phyloP scores from a whole-genome alignment of 164 flowering plant genomes.

The grape (Vitis vinifera) region ASM3070453v1 NC_081811.1:8414001-8414500 shows the following conservation, averaged over 20 bases:
- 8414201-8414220: neutral
- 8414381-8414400: constrained; percentile 80
- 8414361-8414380: constrained; percentile 91
- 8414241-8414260: neutral
- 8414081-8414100: constrained; percentile 76
- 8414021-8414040: constrained; percentile 76
- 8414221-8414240: neutral
- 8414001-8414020: constrained; percentile 86
- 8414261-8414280: neutral
- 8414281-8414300: neutral
- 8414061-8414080: constrained; percentile 68
- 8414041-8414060: constrained; percentile 70
- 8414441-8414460: constrained; percentile 75
- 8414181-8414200: constrained; percentile 84
- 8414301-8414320: neutral
- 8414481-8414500: constrained; percentile 45
- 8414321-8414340: constrained; percentile 12
- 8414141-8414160: constrained; percentile 58
- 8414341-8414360: constrained; percentile 73
- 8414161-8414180: constrained; percentile 72
- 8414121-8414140: constrained; percentile 76
- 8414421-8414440: constrained; percentile 88
- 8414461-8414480: constrained; percentile 79
- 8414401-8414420: constrained; percentile 82
- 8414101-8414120: constrained; percentile 37